A percentile compares a stretch with the other conserved stretches of the same genome.
Evolutionary conservation across 2,329 filamentous ascomycete genomes (phyloP).

Genomic region (Pseudopithomyces chartarum): DNA sequence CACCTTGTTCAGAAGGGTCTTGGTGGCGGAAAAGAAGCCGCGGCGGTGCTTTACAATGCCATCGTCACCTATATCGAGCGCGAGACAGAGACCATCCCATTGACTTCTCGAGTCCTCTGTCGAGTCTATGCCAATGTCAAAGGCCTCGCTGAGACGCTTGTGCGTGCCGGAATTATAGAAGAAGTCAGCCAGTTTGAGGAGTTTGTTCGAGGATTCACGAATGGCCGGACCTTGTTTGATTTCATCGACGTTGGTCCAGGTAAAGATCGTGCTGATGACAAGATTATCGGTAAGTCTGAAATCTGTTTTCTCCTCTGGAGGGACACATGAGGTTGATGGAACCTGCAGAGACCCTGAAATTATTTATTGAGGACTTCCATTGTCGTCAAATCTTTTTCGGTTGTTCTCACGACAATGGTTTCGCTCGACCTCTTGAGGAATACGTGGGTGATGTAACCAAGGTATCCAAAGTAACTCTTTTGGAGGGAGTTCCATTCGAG

Average conservation of each 20-base stretch:
- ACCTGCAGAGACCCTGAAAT: conserved; percentile 58
- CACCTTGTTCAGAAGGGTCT: conserved; percentile 56
- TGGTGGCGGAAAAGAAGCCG: conserved; percentile 58
- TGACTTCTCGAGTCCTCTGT: conserved; percentile 54
- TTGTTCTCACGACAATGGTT: conserved; percentile 62
- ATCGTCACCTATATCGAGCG: conserved; percentile 51
- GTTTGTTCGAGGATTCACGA: conserved; percentile 62
- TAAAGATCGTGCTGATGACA: conserved; percentile 53
- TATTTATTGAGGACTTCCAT: conserved; percentile 62
- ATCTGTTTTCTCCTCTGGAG: neutral
- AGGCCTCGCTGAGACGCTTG: conserved; percentile 55
- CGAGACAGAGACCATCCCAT: conserved; percentile 44
- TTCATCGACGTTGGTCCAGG: conserved; percentile 54
- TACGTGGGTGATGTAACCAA: conserved; percentile 50
- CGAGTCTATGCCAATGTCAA: conserved; percentile 61
- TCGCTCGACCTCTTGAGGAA: conserved; percentile 58
- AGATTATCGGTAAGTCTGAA: conserved; percentile 52
- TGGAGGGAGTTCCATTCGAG: conserved; percentile 63
- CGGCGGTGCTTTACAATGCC: conserved; percentile 52
- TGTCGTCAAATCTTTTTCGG: conserved; percentile 66
- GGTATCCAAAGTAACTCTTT: conserved; percentile 57
- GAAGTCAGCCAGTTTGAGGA: conserved; percentile 52
- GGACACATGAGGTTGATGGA: neutral
- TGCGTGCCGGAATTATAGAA: conserved; percentile 51
- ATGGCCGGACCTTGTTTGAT: conserved; percentile 51